Evolutionary conservation across 345 rosid species (phyloP), one percentile per base, ranked within the genome.

Genomic region (Dovyalis caffra): DNA sequence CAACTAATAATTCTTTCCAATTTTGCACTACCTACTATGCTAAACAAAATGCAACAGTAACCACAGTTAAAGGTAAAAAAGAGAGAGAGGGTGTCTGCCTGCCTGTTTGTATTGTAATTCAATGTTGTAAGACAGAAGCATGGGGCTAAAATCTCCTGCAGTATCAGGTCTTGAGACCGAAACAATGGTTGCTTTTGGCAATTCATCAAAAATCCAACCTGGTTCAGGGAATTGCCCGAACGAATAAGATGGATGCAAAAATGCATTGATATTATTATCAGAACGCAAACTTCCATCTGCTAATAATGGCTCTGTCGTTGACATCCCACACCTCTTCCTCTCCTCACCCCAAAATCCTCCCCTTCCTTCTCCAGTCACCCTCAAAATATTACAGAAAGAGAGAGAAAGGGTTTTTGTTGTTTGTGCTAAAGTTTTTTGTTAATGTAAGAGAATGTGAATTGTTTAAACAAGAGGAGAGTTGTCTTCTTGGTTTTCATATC

Each of bases 61-160:
- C 7, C 53, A 47, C 53, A 47, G 15, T 47, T 47, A 25, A 37
- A 3, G 14, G 64, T 8, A 0, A 21, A 0, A 53, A 21, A 31
- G 8, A 61, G 8, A 37, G 8, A 37, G 34, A 67, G 23, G 33
- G 15, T 63, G 14, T 28, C n/a, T n/a, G 72, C 31, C 28, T 51
- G 64, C 97, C 92, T 94, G 97, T 79, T 90, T 92, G 81, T 91
- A 91, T 31, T 82, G 89, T 76, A 95, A 82, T 72, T 92, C 93
- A 66, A 92, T 89, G 29, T 89, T 84, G 83, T 90, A 95, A 74
- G 97, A 92, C 62, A 92, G 85, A 78, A 92, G 89, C 86, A 92
- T 90, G 79, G 97, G 97, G 53, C 97, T 92, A 74, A 90, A 82
- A 78, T 95, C 99, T 23, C 88, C 91, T 0, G 89, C 91, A 0